Evolutionary conservation across 2,329 filamentous ascomycete genomes (phyloP), one percentile per base, ranked within the genome.

Genomic region (Penicillium sp.): DNA sequence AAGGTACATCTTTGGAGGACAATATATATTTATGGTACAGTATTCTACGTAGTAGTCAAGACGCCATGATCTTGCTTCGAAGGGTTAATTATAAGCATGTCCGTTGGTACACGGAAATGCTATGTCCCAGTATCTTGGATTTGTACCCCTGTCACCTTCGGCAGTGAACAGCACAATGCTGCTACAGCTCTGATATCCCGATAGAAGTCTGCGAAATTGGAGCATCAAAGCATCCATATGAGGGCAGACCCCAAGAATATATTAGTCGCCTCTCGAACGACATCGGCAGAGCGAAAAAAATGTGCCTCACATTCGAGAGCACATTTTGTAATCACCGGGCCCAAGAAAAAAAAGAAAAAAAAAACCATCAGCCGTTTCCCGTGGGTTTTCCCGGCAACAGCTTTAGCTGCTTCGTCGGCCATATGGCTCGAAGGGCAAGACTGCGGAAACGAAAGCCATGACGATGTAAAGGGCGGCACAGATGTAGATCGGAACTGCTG

Each of bases 401-500:
- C 21, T 26, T 59, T 50, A 64, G 37, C 62, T 62, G 54, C 62
- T 64, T 47, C 63, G 58, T 31, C 60, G 58, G 11, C 63, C 63
- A n/a, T 59, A 64, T 14, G 63, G 62, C 49, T 69, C 69, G 26
- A 68, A 68, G 5, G 65, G 67, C n/a, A 70, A 55, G 6, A 45
- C 44, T 8, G 35, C 61, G 1, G 67, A 59, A 14, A 70, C 59
- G 3, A 69, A 65, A 16, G 72, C 73, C 70, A 75, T 75, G 19
- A 71, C 68, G 46, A 74, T 70, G 50, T 73, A 75, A 1, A 76
- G 59, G 0, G 65, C 66, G 0, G 72, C 73, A 52, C 73, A 75
- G 21, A 75, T 72, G 29, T 69, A 76, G 25, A 76, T 72, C 0
- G 73, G 73, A 6, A 74, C 73, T 1, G 70, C 57, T 1, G 73